Base-by-base conservation (phyloP, 2,329 filamentous ascomycete species). In the Paracamarosporium sp. region DNA sequence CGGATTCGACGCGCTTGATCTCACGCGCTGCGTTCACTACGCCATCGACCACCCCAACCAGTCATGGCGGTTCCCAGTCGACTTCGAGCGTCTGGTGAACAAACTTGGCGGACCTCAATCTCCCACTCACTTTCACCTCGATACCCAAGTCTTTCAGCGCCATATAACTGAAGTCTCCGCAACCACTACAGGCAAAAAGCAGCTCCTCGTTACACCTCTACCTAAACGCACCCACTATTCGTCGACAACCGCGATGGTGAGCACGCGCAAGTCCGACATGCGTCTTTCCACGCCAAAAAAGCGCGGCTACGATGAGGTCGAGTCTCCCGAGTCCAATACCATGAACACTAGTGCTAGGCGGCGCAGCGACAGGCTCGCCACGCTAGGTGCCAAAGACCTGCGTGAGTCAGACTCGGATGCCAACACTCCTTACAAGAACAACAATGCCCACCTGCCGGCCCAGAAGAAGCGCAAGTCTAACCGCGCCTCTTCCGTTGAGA, bases 11-110 rank as follows among this genome's bases (percentile, higher is more conserved):
- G 62, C 66, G 11, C 64, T 65, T 1, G 69, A 74, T 28, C 56
- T 74, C 3, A 74, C 69, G 0, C 63, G 62, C 5, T 65, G 63
- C n/a, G 46, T 74, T 2, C 17, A 61, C 1, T 69, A 63, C 41
- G 58, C 63, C 4, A 25, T 68, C 25, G 30, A 45, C 2, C 36
- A 41, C 24, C 33, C 48, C 2, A 56, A 68, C 1, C 67, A 72
- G 40, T 25, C 56, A 8, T 74, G 69, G 69, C 38, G 58, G 2
- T 74, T 68, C 15, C 71, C 69, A 2, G 53, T 38, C 0, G 67
- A 74, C 22, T 73, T 66, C 31, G 43, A 46, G 1, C 22, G 41
- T 1, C 51, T 74, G 22, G 50, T 72, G 20, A 47, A 60, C 35
- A 33, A 45, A 7, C 17, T 67, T 20, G 59, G 54, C n/a, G 67